Evolutionary conservation across 2,329 filamentous ascomycete genomes (phyloP), one percentile per base, ranked within the genome.

Genomic region (Cladosporium sp.): DNA sequence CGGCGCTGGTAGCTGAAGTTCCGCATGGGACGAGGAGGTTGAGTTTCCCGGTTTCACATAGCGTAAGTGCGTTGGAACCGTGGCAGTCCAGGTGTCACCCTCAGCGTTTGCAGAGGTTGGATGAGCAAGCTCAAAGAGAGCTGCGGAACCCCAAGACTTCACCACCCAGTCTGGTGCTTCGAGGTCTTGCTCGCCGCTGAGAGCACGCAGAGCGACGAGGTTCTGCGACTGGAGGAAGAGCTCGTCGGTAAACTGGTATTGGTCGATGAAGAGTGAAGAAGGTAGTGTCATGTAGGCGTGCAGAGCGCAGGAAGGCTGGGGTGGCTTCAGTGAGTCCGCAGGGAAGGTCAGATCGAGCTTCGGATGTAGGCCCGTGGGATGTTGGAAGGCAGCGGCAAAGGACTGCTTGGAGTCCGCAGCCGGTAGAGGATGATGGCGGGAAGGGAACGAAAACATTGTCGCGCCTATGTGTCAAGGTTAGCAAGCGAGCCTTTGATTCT

Each of bases 131-230:
- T 93, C 84, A 17, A 96, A 70, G 4, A 96, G 76, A 13, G 89
- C 76, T 13, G 79, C 82, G 0, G 86, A 91, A 4, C 92, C 92
- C 92, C 92, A 96, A 27, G 76, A 69, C 6, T 78, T 64, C 24
- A 89, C 78, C 1, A 84, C 82, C 74, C 95, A 97, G 60, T 86
- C 85, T 1, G 92, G 92, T 0, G 89, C 90, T 72, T 97, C 92
- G 47, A 97, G 83, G 59, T 97, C 91, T 6, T 91, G 87, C 17
- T 89, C 88, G 11, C 87, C 80, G 20, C 83, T 83, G 12, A 89
- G 78, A 56, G 85, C 82, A 39, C 78, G 83, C 36, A 95, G 72
- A 2, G 80, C 74, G 2, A 78, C 75, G 17, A 96, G 77, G 63
- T 95, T 89, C 61, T 95, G 89, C 1, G 89, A 91, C 3, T 81